A percentile compares a stretch with the other conserved stretches of the same genome.
Evolutionary conservation across 2,329 filamentous ascomycete genomes (phyloP).

Genomic region (Coccinonectria pachysandricola): DNA sequence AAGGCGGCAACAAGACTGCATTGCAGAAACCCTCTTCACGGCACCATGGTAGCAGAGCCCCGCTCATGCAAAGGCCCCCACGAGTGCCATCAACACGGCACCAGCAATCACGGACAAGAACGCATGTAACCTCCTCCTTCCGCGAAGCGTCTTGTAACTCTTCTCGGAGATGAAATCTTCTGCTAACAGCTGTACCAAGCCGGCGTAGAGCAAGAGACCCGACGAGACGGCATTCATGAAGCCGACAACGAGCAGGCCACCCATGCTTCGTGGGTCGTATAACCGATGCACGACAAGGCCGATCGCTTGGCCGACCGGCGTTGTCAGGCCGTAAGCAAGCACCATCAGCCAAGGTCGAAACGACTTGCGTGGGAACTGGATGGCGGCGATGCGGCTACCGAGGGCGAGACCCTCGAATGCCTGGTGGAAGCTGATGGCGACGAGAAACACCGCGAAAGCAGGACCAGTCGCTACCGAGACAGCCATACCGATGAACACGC

Average conservation of each 20-base stretch:
- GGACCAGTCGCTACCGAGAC: conserved; percentile 72
- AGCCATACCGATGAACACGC: conserved; percentile 79
- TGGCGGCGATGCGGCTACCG: conserved; percentile 72
- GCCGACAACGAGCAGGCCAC: conserved; percentile 70
- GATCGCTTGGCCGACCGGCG: conserved; percentile 74
- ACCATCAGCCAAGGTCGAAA: conserved; percentile 77
- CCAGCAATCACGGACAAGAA: conserved; percentile 54
- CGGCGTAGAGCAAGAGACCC: conserved; percentile 71
- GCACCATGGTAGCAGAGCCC: too few species aligned
- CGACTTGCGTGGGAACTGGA: conserved; percentile 66
- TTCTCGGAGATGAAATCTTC: conserved; percentile 75
- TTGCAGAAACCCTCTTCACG: too few species aligned
- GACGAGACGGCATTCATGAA: conserved; percentile 81
- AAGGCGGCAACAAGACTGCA: too few species aligned
- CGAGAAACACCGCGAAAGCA: conserved; percentile 67
- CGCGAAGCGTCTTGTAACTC: conserved; percentile 57
- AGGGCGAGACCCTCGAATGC: conserved; percentile 83
- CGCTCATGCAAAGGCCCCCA: conserved; percentile 59
- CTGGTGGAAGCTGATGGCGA: conserved; percentile 77
- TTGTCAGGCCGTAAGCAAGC: conserved; percentile 64
- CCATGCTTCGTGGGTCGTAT: conserved; percentile 69
- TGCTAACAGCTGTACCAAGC: conserved; percentile 71
- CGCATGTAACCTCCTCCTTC: conserved; percentile 50
- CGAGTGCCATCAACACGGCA: conserved; percentile 58
- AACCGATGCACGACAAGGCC: conserved; percentile 67